Conservation (phyloP, 202 grass and related monocot species). For the Cymbopogon flexuosus region DNA sequence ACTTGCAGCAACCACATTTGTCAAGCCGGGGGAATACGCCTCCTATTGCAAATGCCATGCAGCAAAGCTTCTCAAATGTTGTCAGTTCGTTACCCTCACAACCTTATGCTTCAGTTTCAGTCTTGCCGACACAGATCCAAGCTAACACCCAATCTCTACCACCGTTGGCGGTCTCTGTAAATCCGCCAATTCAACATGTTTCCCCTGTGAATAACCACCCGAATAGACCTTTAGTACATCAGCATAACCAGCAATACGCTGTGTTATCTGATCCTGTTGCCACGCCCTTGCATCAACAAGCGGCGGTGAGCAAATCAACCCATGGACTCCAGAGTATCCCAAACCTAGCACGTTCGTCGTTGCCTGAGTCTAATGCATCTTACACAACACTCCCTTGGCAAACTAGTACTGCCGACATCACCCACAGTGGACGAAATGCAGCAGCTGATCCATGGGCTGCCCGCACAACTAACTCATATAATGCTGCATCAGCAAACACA, state of each 20-base stretch:
- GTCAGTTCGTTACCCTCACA: conserved; percentile 33
- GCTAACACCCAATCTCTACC: conserved; percentile 19
- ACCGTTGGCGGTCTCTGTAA: conserved; percentile 21
- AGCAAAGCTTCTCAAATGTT: conserved; percentile 46
- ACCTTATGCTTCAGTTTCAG: conserved; percentile 42
- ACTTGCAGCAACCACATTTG: conserved; percentile 28
- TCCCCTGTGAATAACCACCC: conserved; percentile 29
- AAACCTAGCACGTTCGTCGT: background rate
- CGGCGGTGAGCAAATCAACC: conserved; percentile 35
- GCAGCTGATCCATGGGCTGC: conserved; percentile 37
- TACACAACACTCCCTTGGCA: conserved; percentile 35
- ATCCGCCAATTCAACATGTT: conserved; percentile 18
- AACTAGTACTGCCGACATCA: background rate
- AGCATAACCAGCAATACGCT: conserved; percentile 26
- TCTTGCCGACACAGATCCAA: conserved; percentile 37
- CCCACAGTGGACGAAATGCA: conserved; percentile 11
- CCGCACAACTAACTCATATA: conserved; percentile 20
- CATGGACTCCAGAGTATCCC: conserved; percentile 30
- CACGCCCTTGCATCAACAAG: conserved; percentile 34
- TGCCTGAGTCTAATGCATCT: conserved; percentile 28
- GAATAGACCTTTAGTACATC: conserved; percentile 24
- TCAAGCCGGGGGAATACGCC: conserved; percentile 6
- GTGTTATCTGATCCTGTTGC: conserved; percentile 24
- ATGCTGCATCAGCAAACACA: conserved; percentile 16
- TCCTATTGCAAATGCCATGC: conserved; percentile 18